Evolutionary conservation across 805 yeast species (phyloP).

Genomic region (Candida loeiensis): DNA sequence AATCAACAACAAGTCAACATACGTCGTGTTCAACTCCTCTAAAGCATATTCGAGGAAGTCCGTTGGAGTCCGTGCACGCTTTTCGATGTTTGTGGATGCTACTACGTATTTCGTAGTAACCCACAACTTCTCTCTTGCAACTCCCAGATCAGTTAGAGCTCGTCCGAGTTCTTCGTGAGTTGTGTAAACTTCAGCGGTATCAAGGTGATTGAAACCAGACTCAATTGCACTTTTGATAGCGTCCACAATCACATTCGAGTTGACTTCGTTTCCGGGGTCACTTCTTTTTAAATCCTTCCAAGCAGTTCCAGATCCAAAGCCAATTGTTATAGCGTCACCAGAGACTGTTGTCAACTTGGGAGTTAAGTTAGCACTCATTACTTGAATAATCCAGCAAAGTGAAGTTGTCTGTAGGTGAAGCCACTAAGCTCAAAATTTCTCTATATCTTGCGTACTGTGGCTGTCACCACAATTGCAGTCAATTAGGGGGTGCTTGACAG

Average conservation of each 20-base stretch:
- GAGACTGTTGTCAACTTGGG: slow-evolving; percentile 25
- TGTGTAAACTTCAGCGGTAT: slow-evolving; percentile 21
- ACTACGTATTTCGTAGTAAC: slow-evolving; percentile 28
- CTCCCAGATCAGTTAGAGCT: slow-evolving; percentile 13
- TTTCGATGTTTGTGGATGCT: slow-evolving; percentile 24
- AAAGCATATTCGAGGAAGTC: slow-evolving; percentile 44
- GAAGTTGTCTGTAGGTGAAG: no score
- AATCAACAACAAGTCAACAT: slow-evolving; percentile 57
- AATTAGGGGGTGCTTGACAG: no score
- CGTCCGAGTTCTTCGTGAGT: slow-evolving; percentile 20
- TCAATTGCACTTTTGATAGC: slow-evolving; percentile 14
- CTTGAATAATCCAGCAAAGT: no score
- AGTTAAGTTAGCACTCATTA: not conserved
- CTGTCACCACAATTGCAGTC: not conserved
- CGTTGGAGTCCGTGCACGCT: slow-evolving; percentile 41
- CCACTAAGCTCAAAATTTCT: not conserved
- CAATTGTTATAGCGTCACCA: slow-evolving; percentile 35
- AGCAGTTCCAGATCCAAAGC: slow-evolving; percentile 53
- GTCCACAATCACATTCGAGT: slow-evolving; percentile 13
- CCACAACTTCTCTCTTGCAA: slow-evolving; percentile 19
- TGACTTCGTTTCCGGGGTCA: slow-evolving; percentile 18
- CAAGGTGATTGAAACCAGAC: slow-evolving; percentile 19
- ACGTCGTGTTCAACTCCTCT: slow-evolving; percentile 44
- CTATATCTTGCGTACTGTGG: not conserved
- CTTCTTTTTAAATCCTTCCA: slow-evolving; percentile 37